Percentiles rank a stretch among this genome's conserved stretches.
Evolutionary conservation across 306 rosid genomes (phyloP).

Genomic region (Canavalia gladiata): DNA sequence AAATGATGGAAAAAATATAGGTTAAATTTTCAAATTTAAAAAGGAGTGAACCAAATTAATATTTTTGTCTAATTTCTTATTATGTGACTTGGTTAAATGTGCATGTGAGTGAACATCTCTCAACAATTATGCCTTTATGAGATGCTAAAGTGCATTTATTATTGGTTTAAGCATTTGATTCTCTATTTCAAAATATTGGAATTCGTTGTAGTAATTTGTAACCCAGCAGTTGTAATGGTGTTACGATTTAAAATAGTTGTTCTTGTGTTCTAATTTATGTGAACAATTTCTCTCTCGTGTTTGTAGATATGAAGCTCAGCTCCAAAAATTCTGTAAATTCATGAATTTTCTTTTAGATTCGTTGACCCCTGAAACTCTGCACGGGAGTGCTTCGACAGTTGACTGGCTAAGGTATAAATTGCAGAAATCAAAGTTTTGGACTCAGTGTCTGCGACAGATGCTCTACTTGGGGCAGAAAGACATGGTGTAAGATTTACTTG

Average conservation of each 20-base stretch:
- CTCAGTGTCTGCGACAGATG: slow-evolving; percentile 56
- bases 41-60: background rate
- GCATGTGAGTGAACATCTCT: background rate
- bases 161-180: background rate
- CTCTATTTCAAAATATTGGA: background rate
- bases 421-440: slow-evolving; percentile 68
- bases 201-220: background rate
- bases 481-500: slow-evolving; percentile 61
- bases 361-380: slow-evolving; percentile 68
- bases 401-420: slow-evolving; percentile 60
- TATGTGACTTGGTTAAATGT: background rate
- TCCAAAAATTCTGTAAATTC: slow-evolving; percentile 67
- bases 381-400: slow-evolving; percentile 48
- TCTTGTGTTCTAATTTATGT: slow-evolving; percentile 1
- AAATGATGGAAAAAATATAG: background rate
- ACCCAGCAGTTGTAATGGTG: background rate
- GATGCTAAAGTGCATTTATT: background rate
- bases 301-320: slow-evolving; percentile 71
- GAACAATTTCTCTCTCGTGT: background rate
- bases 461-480: slow-evolving; percentile 70
- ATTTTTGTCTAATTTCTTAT: background rate
- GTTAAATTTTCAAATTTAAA: background rate
- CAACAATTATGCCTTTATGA: background rate
- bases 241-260: slow-evolving; percentile 18
- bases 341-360: slow-evolving; percentile 74